A percentile compares a stretch with the other conserved stretches of the same genome.
Evolutionary conservation across 352 stramenopile genomes (phyloP).

Genomic region (Globisporangium nagaii): DNA sequence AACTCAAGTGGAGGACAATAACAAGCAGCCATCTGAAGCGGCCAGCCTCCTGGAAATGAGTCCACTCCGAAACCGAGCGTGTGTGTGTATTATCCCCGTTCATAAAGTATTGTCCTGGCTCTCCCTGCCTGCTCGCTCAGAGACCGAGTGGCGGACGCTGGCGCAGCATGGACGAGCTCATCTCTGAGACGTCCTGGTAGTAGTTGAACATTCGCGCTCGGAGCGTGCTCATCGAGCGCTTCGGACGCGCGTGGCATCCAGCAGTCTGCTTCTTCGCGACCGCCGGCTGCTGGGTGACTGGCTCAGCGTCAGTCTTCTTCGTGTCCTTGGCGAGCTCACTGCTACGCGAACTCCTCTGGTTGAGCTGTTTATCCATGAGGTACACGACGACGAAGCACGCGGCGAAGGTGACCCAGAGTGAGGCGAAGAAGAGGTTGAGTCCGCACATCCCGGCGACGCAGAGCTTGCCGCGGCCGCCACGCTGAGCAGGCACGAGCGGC

Average conservation of each 20-base stretch:
- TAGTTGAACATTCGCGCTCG: constrained; percentile 4
- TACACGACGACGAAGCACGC: constrained; percentile 33
- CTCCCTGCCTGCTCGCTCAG: not conserved
- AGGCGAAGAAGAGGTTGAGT: constrained; percentile 35
- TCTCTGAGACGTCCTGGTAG: constrained; percentile 4
- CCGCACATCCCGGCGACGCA: constrained; percentile 33
- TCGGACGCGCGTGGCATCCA: not conserved
- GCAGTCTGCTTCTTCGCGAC: not conserved
- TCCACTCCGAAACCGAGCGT: too few species aligned
- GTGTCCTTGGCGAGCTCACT: not conserved
- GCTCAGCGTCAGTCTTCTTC: not conserved
- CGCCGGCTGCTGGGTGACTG: not conserved
- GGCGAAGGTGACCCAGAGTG: constrained; percentile 24
- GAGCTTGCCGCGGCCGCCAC: not conserved
- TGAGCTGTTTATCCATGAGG: constrained; percentile 18
- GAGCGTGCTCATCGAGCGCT: not conserved
- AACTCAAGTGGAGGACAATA: too few species aligned
- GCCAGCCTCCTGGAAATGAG: not conserved
- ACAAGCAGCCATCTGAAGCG: not conserved
- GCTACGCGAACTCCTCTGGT: not conserved
- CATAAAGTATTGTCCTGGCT: too few species aligned
- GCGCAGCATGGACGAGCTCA: constrained; percentile 4
- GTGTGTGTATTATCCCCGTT: too few species aligned
- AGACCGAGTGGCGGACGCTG: not conserved
- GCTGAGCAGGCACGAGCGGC: not conserved